Conservation (phyloP, 2,329 filamentous ascomycete genomes). For the Myriangium duriaei region DNA sequence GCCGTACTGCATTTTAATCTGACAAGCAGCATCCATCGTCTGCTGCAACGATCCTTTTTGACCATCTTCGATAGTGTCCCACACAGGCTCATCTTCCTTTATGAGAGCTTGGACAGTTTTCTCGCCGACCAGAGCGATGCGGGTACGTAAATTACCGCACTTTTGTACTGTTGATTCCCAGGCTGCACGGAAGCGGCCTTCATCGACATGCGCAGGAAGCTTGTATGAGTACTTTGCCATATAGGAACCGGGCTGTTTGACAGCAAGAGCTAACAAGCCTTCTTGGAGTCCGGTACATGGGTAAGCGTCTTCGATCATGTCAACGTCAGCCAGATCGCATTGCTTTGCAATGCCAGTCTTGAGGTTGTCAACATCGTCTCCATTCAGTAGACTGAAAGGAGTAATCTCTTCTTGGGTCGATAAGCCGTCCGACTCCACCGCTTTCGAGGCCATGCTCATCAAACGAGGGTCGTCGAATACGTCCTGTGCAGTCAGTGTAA, state of each 20-base stretch:
- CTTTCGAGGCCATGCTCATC: not conserved
- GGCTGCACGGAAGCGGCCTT: not conserved
- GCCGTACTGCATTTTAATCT: not conserved
- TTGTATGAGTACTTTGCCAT: not conserved
- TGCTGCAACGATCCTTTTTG: not conserved
- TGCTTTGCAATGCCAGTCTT: not conserved
- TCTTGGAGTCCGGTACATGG: constrained; percentile 3
- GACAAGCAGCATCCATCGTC: not conserved
- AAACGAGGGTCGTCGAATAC: not conserved
- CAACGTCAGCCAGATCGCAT: constrained; percentile 8
- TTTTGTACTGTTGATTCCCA: not conserved
- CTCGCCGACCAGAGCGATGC: constrained; percentile 5
- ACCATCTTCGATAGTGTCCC: too few relatives aligned
- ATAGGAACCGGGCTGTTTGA: not conserved
- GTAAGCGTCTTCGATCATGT: constrained; percentile 2
- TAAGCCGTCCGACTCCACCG: not conserved
- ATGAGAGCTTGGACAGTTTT: not conserved
- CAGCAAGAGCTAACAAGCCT: not conserved
- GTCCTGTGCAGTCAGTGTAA: constrained; percentile 19
- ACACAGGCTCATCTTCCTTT: not conserved
- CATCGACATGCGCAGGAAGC: not conserved
- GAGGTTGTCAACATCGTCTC: not conserved
- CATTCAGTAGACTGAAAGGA: not conserved
- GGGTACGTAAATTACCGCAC: not conserved
- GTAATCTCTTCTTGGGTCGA: not conserved